Evolutionary conservation across 1,139 yeast species (phyloP), one percentile per base, ranked within the genome.

Genomic region (Geotrichum candidum): DNA sequence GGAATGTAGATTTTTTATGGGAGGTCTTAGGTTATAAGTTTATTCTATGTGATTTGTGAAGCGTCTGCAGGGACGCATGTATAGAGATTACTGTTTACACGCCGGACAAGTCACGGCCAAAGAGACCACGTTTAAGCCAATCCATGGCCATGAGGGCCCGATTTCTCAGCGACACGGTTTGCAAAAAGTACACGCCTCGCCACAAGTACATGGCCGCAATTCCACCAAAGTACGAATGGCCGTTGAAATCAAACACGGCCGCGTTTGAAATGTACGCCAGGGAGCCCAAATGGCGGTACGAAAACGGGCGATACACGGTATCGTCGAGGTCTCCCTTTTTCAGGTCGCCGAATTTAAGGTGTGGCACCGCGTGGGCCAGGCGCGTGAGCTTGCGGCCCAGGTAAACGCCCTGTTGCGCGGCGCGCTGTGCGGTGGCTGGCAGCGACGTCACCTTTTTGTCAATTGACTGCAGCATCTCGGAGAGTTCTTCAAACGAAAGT

Each of bases 341-440:
- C 46, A 79, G 73, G 53, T 80, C 81, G 64, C 78, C 76, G 53
- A 75, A 73, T n/a, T 74, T 71, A 54, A 80, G 68, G 1, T 78
- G 72, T 2, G 65, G 66, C 10, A 76, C 73, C 11, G 75, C 67
- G 56, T 76, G 76, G 6, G 84, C 83, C 22, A 84, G 68, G 59
- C 78, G 78, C 57, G 80, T 78, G 55, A 85, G 73, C 70, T 84
- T 84, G 65, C 80, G 78, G 61, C 85, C 88, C 33, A 85, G 70
- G 68, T 84, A 85, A 58, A 75, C 75, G 62, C 89, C 88, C 70
- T 85, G 88, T 72, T 85, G 89, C 65, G 81, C 78, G 1, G 88
- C 88, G 59, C 88, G 78, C 72, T 84, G 89, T 10, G 88, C 88
- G 2, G 88, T 85, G 13, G 88, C 87, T 1, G 88, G 88, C 65